A percentile compares a stretch with the other conserved stretches of the same genome.
Evolutionary conservation across 352 stramenopile genomes (phyloP).

Genomic region (Blastocystis sp.): DNA sequence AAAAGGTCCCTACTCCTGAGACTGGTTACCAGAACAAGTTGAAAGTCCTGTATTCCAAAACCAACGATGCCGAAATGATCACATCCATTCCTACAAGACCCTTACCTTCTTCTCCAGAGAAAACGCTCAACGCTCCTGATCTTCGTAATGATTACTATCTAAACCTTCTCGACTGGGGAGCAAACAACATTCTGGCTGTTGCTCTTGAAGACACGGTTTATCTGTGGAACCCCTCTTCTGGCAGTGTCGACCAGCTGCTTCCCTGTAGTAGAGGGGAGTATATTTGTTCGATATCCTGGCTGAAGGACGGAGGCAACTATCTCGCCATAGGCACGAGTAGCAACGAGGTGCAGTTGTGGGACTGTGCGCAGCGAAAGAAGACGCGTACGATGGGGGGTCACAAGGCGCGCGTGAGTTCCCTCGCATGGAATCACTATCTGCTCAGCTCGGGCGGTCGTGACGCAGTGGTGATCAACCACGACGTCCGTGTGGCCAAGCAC

Average conservation of each 20-base stretch:
- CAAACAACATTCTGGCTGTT: constrained; percentile 90
- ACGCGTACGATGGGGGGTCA: constrained; percentile 84
- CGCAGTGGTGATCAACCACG: constrained; percentile 86
- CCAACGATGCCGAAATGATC: constrained; percentile 67
- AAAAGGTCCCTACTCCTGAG: constrained; percentile 86
- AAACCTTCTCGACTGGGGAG: constrained; percentile 93
- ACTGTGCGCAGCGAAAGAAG: constrained; percentile 82
- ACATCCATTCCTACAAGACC: constrained; percentile 82
- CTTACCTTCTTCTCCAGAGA: constrained; percentile 88
- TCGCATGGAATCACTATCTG: constrained; percentile 89
- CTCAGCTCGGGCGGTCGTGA: constrained; percentile 87
- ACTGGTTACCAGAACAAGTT: constrained; percentile 91
- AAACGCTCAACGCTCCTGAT: constrained; percentile 93
- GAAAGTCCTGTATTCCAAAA: constrained; percentile 90
- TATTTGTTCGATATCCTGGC: constrained; percentile 91
- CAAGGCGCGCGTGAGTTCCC: constrained; percentile 81
- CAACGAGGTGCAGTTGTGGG: constrained; percentile 91
- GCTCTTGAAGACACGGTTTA: constrained; percentile 93
- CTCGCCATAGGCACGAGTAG: constrained; percentile 89
- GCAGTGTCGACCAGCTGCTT: constrained; percentile 88
- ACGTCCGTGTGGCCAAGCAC: constrained; percentile 78
- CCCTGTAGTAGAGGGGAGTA: constrained; percentile 81
- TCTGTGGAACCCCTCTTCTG: constrained; percentile 91
- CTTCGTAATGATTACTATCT: constrained; percentile 98
- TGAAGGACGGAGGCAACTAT: constrained; percentile 76